Evolutionary conservation across 495 filamentous ascomycete species (phyloP).

Genomic region (Aspergillus ostianus): DNA sequence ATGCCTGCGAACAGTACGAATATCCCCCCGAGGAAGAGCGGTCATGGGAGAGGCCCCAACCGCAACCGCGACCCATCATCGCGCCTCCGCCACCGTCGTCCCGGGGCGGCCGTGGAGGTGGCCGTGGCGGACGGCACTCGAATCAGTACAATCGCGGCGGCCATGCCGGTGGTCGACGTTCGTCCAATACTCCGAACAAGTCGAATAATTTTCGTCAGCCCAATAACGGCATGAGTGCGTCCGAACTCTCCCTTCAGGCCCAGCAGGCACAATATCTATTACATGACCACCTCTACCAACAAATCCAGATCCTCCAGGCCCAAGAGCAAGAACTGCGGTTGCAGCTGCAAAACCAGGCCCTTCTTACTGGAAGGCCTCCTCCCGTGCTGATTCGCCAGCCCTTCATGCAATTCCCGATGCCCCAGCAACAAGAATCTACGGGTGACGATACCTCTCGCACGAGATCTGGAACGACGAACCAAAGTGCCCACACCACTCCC

Average conservation of each 20-base stretch:
- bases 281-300: slow-evolving; percentile 60
- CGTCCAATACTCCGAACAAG: slow-evolving; percentile 51
- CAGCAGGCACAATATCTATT: slow-evolving; percentile 52
- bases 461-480: slow-evolving; percentile 44
- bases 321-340: slow-evolving; percentile 63
- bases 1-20: slow-evolving; percentile 79
- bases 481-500: slow-evolving; percentile 48
- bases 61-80: slow-evolving; percentile 59
- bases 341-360: slow-evolving; percentile 58
- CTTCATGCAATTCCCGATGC: slow-evolving; percentile 44
- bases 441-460: slow-evolving; percentile 42
- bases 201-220: slow-evolving; percentile 34
- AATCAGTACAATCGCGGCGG: slow-evolving; percentile 42
- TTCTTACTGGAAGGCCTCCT: slow-evolving; percentile 50
- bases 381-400: slow-evolving; percentile 48
- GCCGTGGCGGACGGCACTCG: slow-evolving; percentile 57
- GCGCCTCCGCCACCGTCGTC: slow-evolving; percentile 49
- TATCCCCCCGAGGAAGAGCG: slow-evolving; percentile 83
- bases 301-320: slow-evolving; percentile 63
- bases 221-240: slow-evolving; percentile 31
- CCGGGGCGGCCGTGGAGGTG: slow-evolving; percentile 52
- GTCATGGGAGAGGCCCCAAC: slow-evolving; percentile 68
- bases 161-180: slow-evolving; percentile 49
- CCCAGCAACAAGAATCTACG: slow-evolving; percentile 37
- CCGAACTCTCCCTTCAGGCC: slow-evolving; percentile 46